A percentile compares a stretch with the other conserved stretches of the same genome.
Evolutionary conservation across 2,329 filamentous ascomycete genomes (phyloP).

Genomic region (Aspergillus pseudotamarii): DNA sequence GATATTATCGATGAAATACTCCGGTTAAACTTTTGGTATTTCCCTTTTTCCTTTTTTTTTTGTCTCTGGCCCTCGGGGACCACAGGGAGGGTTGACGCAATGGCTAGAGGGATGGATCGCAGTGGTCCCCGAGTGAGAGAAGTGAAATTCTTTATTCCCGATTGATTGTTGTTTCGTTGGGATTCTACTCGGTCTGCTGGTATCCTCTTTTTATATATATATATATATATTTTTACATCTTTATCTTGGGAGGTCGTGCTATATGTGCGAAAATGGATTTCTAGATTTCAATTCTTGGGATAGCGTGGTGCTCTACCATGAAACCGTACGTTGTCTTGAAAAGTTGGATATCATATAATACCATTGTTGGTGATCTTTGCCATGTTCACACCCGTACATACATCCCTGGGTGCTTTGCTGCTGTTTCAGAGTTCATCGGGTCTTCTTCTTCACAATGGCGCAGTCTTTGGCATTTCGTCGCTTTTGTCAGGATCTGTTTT

Average conservation of each 20-base stretch:
- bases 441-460: constrained; percentile 55
- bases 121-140: constrained; percentile 1
- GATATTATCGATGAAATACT: background rate
- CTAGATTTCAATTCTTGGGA: background rate
- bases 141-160: constrained; percentile 3
- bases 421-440: constrained; percentile 54
- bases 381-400: constrained; percentile 59
- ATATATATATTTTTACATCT: too few species aligned
- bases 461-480: constrained; percentile 54
- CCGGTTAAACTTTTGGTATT: background rate
- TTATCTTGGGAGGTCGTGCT: background rate
- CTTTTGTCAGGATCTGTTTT: constrained; percentile 47
- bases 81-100: constrained; percentile 7
- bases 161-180: background rate
- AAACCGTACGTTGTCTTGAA: background rate
- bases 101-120: background rate
- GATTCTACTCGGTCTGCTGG: background rate
- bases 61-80: constrained; percentile 3
- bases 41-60: too few species aligned
- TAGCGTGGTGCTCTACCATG: background rate
- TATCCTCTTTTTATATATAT: too few species aligned
- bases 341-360: background rate
- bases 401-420: constrained; percentile 53
- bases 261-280: background rate
- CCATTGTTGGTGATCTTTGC: background rate